A percentile compares a stretch with the other conserved stretches of the same genome.
Evolutionary conservation across 1,284 basidiomycete genomes (phyloP).

Genomic region (Xerocomus amazonicus): DNA sequence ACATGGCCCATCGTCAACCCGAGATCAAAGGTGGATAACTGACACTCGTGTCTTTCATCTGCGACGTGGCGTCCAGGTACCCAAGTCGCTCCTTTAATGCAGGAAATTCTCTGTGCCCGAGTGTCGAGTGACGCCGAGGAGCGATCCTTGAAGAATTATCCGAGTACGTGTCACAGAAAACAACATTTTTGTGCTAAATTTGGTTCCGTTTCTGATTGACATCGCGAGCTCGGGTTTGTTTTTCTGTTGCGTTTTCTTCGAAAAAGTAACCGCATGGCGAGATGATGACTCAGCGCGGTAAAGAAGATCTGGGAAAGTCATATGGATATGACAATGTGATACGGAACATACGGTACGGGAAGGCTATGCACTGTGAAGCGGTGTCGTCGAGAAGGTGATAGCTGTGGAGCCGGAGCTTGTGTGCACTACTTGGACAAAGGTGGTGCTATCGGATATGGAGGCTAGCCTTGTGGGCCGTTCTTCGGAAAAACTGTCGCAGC

Average conservation of each 20-base stretch:
- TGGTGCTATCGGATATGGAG: background rate
- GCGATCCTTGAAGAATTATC: too few relatives aligned
- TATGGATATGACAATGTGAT: conserved; percentile 7
- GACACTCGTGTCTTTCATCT: background rate
- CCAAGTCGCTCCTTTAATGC: background rate
- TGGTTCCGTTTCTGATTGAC: background rate
- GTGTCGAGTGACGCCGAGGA: background rate
- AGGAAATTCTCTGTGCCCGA: too few relatives aligned
- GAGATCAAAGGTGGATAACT: background rate
- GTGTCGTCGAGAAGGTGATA: conserved; percentile 16
- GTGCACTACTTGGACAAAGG: background rate
- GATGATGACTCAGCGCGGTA: background rate
- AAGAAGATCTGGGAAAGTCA: conserved; percentile 1
- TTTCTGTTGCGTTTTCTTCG: background rate
- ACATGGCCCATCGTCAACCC: background rate
- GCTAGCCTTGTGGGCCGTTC: background rate
- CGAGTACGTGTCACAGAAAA: too few relatives aligned
- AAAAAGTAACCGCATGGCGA: background rate
- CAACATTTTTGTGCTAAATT: background rate
- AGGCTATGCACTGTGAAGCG: conserved; percentile 8
- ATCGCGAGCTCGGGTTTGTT: background rate
- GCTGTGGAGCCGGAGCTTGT: background rate
- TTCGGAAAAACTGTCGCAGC: conserved; percentile 16
- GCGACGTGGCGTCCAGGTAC: background rate
- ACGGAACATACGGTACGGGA: background rate